Evolutionary conservation across 257 asterid genomes (phyloP).

Genomic region (Solanum sejunctum): DNA sequence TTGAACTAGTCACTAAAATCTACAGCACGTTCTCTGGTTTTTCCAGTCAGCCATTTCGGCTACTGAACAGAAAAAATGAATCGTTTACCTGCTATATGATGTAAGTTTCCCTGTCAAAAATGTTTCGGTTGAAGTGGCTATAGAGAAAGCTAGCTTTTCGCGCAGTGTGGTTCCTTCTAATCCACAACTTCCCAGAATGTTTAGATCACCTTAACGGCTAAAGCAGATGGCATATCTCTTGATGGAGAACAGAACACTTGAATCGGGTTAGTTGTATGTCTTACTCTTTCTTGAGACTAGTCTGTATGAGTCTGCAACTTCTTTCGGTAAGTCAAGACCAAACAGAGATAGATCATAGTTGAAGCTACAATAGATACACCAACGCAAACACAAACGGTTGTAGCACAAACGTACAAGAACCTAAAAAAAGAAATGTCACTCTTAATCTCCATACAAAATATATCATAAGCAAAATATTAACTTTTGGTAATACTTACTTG

Average conservation of each 20-base stretch:
- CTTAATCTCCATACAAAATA: neutral
- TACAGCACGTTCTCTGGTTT: neutral
- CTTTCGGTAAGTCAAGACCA: conserved; percentile 23
- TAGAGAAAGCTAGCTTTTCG: neutral
- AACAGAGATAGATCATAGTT: conserved; percentile 26
- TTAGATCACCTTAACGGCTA: neutral
- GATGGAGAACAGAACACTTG: neutral
- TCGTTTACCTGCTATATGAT: neutral
- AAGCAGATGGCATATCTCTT: neutral
- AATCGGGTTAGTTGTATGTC: neutral
- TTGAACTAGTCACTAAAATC: neutral
- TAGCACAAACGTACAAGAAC: conserved; percentile 75
- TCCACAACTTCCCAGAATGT: neutral
- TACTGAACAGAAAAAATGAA: neutral
- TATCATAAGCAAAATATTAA: neutral
- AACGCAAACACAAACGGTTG: conserved; percentile 52
- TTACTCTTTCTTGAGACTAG: neutral
- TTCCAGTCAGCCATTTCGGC: neutral
- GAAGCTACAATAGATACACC: conserved; percentile 47
- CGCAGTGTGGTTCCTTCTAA: neutral
- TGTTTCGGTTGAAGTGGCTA: neutral
- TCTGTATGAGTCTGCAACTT: conserved; percentile 3
- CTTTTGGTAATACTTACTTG: conserved; percentile 39
- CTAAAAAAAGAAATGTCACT: conserved; percentile 14
- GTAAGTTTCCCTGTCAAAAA: neutral